Evolutionary conservation across 306 rosid genomes (phyloP).

Genomic region (Inga leiocalycina): DNA sequence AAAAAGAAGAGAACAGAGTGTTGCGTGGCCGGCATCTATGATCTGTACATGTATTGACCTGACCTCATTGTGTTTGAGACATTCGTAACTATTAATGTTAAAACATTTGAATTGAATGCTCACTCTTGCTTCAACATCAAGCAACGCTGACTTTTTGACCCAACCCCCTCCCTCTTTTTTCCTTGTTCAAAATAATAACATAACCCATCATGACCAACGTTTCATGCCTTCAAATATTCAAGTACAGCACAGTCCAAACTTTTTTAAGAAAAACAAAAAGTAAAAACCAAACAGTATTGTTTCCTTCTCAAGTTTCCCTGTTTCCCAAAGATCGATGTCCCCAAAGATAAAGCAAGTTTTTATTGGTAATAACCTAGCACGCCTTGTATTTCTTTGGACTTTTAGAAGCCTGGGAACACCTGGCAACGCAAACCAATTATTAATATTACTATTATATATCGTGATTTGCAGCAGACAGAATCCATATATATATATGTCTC

Average conservation of each 20-base stretch:
- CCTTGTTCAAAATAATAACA: not conserved
- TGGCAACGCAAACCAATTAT: not conserved
- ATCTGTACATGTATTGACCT: not conserved
- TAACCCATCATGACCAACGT: not conserved
- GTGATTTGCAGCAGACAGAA: not conserved
- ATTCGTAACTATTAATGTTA: not conserved
- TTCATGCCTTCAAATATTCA: not conserved
- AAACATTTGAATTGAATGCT: not conserved
- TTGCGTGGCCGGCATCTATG: slow-evolving; percentile 30
- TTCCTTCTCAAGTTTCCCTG: not conserved
- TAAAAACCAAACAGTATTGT: not conserved
- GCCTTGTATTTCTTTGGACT: not conserved
- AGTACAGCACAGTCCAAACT: not conserved
- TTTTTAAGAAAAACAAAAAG: no score
- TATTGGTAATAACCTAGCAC: not conserved
- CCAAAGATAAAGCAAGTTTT: not conserved
- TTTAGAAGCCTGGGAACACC: not conserved
- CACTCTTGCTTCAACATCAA: slow-evolving; percentile 11
- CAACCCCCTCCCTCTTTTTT: not conserved
- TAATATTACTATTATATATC: no score
- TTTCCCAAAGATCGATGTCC: not conserved
- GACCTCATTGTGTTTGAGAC: not conserved
- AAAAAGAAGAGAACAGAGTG: not conserved
- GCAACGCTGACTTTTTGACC: slow-evolving; percentile 43
- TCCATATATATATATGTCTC: no score